Base-by-base conservation (phyloP, 306 rosid species). In the Leucaena leucocephala region DNA sequence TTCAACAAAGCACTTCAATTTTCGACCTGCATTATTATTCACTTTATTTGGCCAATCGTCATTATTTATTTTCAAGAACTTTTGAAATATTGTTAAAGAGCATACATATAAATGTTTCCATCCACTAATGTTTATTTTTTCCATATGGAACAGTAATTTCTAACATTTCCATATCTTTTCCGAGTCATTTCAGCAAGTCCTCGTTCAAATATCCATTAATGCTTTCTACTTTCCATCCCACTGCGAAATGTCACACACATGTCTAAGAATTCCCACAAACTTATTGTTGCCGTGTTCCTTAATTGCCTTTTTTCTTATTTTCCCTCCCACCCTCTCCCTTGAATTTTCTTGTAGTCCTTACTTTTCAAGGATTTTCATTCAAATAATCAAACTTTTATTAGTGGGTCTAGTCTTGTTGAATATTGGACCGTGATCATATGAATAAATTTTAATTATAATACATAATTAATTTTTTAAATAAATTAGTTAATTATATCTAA, bases 321-420 rank as follows among this genome's bases (percentile, higher is more conserved):
- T n/a, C 3, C 9, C 6, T 54, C 10, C 27, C 7, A 2, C 27
- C 27, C 27, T 1, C 1, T 27, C 27, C 27, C 27, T 27, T 27
- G 8, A 0, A 12, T 34, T 33, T 62, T 2, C 9, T 5, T 62
- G 5, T 13, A 62, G 10, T 6, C 8, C 39, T 33, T 62, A 16
- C 1, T 62, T 2, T 68, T 68, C 55, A 11, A 43, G 12, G 73
- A 68, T 43, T 44, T 19, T 40, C 22, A 11, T 68, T 68, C 36
- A 68, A 68, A 68, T 68, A 21, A 69, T 58, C 64, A 58, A 45
- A 4, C 33, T 65, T n/a, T n/a, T n/a, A n/a, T 14, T 12, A 13
- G 4, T 35, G 5, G 22, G 80, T 83, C 80, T 14, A 73, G 73
- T 83, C 83, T 66, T 55, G 55, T 77, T 66, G 80, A 82, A 66